A percentile compares a stretch with the other conserved stretches of the same genome.
phyloP scores from a whole-genome alignment of 106 monocot species.

The Phalaenopsis aphrodite region DNA sequence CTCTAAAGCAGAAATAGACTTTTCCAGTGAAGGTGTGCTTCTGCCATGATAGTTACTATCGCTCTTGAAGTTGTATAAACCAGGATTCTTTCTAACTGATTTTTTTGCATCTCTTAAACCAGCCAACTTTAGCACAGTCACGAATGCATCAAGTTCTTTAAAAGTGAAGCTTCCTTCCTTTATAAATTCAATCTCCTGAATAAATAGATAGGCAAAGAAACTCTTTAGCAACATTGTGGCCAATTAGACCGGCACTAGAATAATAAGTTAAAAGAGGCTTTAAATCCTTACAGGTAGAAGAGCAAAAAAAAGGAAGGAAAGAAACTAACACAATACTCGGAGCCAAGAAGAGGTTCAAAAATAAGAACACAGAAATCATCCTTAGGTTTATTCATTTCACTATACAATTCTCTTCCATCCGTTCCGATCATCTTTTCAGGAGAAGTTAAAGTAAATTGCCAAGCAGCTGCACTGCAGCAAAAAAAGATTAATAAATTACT shows the following conservation, averaged over 20 bases:
- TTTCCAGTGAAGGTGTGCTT: slow-evolving; percentile 35
- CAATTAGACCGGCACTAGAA: neutral
- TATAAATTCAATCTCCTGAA: slow-evolving; percentile 91
- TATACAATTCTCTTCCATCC: slow-evolving; percentile 3
- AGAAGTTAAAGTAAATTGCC: slow-evolving; percentile 68
- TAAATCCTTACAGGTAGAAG: neutral
- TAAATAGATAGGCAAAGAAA: neutral
- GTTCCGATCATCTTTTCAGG: slow-evolving; percentile 25
- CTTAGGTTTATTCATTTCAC: slow-evolving; percentile 18
- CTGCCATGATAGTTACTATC: slow-evolving; percentile 20
- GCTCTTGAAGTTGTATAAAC: slow-evolving; percentile 24
- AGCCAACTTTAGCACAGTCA: slow-evolving; percentile 56
- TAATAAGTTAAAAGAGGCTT: neutral
- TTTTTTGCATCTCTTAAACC: slow-evolving; percentile 31
- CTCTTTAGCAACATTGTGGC: neutral
- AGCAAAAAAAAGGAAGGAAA: neutral
- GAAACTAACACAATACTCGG: slow-evolving; percentile 60
- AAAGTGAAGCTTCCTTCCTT: slow-evolving; percentile 63
- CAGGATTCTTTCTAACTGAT: slow-evolving; percentile 23
- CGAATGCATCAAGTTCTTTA: slow-evolving; percentile 77
- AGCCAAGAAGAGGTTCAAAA: slow-evolving; percentile 70
- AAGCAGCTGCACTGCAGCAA: slow-evolving; percentile 72
- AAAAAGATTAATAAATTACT: slow-evolving; percentile 2
- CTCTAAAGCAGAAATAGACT: slow-evolving; percentile 62
- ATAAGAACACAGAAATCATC: slow-evolving; percentile 68